These are phyloP conservation scores for Arabidopsis lyrata DNA, from an alignment of 441 rosid species.

Conservation along the genomic window DNA sequence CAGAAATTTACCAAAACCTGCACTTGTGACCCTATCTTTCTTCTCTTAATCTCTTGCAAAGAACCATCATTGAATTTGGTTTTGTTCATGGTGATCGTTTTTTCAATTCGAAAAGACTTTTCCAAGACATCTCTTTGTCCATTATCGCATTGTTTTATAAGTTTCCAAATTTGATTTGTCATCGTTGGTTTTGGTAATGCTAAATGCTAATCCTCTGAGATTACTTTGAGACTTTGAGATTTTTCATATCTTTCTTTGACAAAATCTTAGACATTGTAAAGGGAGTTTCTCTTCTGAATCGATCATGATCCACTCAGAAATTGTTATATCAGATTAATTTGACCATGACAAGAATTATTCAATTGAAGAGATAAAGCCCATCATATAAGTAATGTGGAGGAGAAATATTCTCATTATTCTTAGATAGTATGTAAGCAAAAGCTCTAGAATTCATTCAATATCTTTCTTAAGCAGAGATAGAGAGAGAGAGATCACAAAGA, in stretches of 20 bases:
- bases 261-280: background rate
- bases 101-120: no score
- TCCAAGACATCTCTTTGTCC: no score
- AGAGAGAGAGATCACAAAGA: background rate
- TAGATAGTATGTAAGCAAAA: background rate
- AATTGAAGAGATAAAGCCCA: background rate
- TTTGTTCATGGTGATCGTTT: background rate
- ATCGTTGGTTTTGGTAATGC: no score
- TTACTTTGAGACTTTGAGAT: background rate
- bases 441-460: background rate
- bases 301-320: no score
- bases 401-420: constrained; percentile 6
- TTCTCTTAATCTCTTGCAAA: no score
- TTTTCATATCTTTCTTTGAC: background rate
- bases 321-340: no score
- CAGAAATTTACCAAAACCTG: no score
- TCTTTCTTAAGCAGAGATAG: background rate
- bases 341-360: background rate
- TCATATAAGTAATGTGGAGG: constrained; percentile 19
- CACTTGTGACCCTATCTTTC: no score
- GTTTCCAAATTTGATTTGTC: no score
- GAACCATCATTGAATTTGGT: constrained; percentile 47
- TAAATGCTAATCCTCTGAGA: constrained; percentile 14
- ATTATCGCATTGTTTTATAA: no score
- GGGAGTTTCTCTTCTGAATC: no score